Conservation (phyloP, 2,329 filamentous ascomycete genomes). For the Talaromyces islandicus region DNA sequence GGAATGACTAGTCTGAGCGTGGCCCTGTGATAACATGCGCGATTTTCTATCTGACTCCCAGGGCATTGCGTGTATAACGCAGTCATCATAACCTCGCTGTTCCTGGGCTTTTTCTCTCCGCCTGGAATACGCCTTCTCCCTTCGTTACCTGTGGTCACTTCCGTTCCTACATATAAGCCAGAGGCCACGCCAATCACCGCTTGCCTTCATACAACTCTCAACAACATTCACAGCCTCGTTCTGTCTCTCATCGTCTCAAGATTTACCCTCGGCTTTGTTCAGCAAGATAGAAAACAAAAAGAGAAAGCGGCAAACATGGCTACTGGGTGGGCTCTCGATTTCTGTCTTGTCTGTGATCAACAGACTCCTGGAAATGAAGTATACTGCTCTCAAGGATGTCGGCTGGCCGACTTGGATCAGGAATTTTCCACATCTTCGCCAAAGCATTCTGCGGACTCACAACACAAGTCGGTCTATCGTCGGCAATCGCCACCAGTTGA, state of each 20-base stretch:
- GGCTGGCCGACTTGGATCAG: slow-evolving; percentile 79
- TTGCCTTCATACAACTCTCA: background rate
- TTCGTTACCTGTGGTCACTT: background rate
- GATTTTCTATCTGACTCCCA: background rate
- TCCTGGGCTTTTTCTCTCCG: background rate
- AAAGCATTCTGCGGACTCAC: slow-evolving; percentile 6
- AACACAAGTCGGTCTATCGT: background rate
- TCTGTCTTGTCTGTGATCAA: slow-evolving; percentile 89
- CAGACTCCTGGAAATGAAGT: slow-evolving; percentile 67
- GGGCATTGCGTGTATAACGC: background rate
- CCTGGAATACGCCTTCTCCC: background rate
- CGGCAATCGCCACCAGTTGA: background rate
- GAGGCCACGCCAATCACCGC: background rate
- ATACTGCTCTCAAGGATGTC: slow-evolving; percentile 90
- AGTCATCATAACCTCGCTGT: background rate
- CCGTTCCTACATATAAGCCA: background rate
- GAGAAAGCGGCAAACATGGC: slow-evolving; percentile 21
- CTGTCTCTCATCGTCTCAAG: background rate
- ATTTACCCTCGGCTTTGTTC: background rate
- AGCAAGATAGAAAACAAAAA: background rate
- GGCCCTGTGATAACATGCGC: background rate
- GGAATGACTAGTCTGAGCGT: background rate
- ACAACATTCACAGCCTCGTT: background rate
- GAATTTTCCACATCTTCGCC: slow-evolving; percentile 46
- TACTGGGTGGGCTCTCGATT: slow-evolving; percentile 72